Conservation (phyloP, 164 flowering plant species). For the Macadamia tetraphylla region DNA sequence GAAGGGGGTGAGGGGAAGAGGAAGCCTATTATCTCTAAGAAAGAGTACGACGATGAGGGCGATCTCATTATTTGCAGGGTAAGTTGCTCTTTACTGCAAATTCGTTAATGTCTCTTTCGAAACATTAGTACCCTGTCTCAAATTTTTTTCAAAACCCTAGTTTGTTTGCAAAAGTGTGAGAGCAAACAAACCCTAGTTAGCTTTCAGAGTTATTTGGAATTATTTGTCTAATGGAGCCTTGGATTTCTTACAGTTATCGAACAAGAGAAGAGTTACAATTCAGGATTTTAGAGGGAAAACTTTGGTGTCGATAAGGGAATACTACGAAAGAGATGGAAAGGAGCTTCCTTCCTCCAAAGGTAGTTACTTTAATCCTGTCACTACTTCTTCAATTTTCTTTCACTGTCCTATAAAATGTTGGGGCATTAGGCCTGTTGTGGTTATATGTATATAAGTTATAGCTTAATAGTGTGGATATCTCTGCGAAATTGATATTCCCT, state of each 20-base stretch:
- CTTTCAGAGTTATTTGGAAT: not conserved
- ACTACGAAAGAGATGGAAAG: slow-evolving; percentile 66
- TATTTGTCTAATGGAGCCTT: not conserved
- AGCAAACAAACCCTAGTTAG: not conserved
- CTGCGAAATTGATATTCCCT: too few relatives aligned
- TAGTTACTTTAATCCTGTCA: slow-evolving; percentile 8
- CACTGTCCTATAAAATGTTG: too few relatives aligned
- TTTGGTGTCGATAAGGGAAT: slow-evolving; percentile 88
- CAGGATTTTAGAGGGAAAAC: slow-evolving; percentile 83
- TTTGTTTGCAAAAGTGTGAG: not conserved
- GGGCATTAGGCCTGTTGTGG: too few relatives aligned
- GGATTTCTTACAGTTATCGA: slow-evolving; percentile 46
- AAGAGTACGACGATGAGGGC: slow-evolving; percentile 77
- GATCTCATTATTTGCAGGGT: slow-evolving; percentile 82
- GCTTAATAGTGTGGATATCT: too few relatives aligned
- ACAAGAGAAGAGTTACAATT: slow-evolving; percentile 75
- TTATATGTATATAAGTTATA: too few relatives aligned
- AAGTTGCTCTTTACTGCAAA: slow-evolving; percentile 4
- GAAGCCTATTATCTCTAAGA: slow-evolving; percentile 7
- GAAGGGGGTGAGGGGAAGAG: slow-evolving; percentile 15
- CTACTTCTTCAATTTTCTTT: too few relatives aligned
- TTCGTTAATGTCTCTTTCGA: not conserved
- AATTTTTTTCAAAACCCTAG: not conserved
- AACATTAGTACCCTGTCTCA: too few relatives aligned
- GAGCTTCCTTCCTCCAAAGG: slow-evolving; percentile 88